Base-by-base conservation (phyloP, 2,329 filamentous ascomycete species). In the Curvularia sp. region DNA sequence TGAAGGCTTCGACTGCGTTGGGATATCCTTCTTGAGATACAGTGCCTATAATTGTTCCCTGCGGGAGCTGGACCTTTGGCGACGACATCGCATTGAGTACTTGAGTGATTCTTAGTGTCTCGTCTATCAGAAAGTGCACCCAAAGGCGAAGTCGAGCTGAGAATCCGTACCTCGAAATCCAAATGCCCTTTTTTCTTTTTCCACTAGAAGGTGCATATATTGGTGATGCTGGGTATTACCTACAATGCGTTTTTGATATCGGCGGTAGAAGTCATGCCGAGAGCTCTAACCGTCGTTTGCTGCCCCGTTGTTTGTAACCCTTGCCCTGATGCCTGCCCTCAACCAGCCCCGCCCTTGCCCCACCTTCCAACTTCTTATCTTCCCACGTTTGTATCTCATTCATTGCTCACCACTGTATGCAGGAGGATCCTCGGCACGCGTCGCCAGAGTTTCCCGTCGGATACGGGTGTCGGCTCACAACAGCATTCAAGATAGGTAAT, bases 1-100 rank as follows among this genome's bases (percentile, higher is more conserved):
- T 57, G 46, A 67, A 69, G 28, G 61, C 60, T 24, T 69, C 66
- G 15, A 63, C 44, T 5, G 50, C 24, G 22, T 33, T 53, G 26
- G 61, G 58, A 22, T 59, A 58, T 20, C 13, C n/a, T 3, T 47
- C 53, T 2, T 44, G 49, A 20, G 33, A 38, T 13, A 49, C 49
- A 7, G 43, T 59, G 33, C 63, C 63, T 7, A 64, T 35, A 5
- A 64, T 53, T 26, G 31, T 64, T 41, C 63, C 63, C 33, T 66
- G 63, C 1, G 53, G 50, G 5, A 66, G 55, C 8, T 53, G 38
- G 3, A 64, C 60, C 18, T 30, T 43, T 6, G 55, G 55, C 15
- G 38, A 49, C 10, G 50, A 38, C 44, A 49, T 58, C 44, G 50
- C 9, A n/a, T 20, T 3, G 9, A 30, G 18, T 7, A 9, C 20